Conservation (phyloP, 768 basidiomycete genomes). For the Macrolepiota fuliginosa region DNA sequence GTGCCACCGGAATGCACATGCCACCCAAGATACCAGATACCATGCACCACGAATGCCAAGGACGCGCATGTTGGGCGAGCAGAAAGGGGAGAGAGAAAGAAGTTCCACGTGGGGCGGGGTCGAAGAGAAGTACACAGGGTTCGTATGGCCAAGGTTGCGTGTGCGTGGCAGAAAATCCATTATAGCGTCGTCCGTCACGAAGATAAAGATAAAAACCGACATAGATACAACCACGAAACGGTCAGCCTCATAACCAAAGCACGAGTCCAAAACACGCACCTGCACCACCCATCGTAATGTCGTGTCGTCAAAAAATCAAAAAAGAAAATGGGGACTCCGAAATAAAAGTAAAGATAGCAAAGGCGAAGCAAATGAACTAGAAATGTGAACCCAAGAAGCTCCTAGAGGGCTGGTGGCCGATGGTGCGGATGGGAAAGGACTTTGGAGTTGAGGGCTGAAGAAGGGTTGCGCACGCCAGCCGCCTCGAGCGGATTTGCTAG, state of each 20-base stretch:
- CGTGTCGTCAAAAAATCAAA: conserved; percentile 12
- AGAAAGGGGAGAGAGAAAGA: neutral
- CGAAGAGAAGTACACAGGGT: neutral
- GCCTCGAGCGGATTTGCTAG: neutral
- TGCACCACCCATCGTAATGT: conserved; percentile 36
- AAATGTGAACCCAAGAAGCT: neutral
- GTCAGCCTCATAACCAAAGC: neutral
- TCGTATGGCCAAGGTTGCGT: neutral
- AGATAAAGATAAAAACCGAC: neutral
- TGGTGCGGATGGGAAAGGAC: neutral
- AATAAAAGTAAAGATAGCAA: conserved; percentile 4
- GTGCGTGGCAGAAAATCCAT: neutral
- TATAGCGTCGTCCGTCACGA: neutral
- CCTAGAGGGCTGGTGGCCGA: neutral
- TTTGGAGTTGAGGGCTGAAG: neutral
- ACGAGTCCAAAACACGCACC: conserved; percentile 27
- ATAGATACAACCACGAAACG: neutral
- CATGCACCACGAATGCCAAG: neutral
- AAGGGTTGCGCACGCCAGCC: conserved; percentile 5
- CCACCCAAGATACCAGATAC: neutral
- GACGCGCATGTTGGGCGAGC: neutral
- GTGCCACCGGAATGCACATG: neutral
- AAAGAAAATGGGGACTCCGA: neutral
- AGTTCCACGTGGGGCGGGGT: neutral
- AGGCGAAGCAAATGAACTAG: neutral